Percentiles rank a stretch among this genome's conserved stretches.
phyloP scores from a whole-genome alignment of 1,139 yeast genomes.

The Geotrichum europaeum region DNA sequence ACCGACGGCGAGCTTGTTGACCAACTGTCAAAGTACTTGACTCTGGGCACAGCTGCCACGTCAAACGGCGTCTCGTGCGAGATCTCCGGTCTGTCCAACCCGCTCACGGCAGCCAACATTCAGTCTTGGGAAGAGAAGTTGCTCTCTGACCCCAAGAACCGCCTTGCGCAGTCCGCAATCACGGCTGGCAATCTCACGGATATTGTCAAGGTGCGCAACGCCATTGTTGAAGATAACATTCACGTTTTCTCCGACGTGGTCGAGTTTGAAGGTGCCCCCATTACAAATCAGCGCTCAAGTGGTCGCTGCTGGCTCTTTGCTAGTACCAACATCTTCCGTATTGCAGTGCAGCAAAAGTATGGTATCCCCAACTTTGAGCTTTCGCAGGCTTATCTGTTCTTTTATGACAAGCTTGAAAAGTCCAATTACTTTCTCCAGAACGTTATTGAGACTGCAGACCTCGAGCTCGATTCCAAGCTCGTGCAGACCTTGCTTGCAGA shows the following conservation, averaged over 20 bases:
- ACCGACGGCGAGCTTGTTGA: conserved; percentile 19
- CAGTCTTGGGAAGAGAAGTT: conserved; percentile 49
- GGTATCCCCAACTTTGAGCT: conserved; percentile 51
- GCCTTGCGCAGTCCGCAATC: conserved; percentile 54
- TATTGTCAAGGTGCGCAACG: conserved; percentile 40
- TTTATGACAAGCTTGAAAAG: conserved; percentile 54
- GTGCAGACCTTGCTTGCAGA: conserved; percentile 44
- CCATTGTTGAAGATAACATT: conserved; percentile 38
- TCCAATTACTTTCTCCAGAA: conserved; percentile 57
- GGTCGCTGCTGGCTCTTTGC: conserved; percentile 73
- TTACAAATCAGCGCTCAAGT: conserved; percentile 52
- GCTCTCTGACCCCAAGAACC: conserved; percentile 48
- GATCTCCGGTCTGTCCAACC: conserved; percentile 25
- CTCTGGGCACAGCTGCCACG: conserved; percentile 11
- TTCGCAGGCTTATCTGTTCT: conserved; percentile 51
- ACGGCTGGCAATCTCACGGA: conserved; percentile 46
- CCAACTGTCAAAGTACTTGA: conserved; percentile 22
- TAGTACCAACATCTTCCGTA: conserved; percentile 54
- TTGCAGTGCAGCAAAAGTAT: conserved; percentile 48
- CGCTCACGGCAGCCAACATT: conserved; percentile 38
- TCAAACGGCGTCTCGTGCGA: background rate
- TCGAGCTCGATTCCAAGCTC: conserved; percentile 51
- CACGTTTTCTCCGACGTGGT: conserved; percentile 52
- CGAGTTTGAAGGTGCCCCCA: conserved; percentile 49
- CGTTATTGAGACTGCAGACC: conserved; percentile 48